Conservation (phyloP, 495 filamentous ascomycete genomes). For the Aspergillus taichungensis region DNA sequence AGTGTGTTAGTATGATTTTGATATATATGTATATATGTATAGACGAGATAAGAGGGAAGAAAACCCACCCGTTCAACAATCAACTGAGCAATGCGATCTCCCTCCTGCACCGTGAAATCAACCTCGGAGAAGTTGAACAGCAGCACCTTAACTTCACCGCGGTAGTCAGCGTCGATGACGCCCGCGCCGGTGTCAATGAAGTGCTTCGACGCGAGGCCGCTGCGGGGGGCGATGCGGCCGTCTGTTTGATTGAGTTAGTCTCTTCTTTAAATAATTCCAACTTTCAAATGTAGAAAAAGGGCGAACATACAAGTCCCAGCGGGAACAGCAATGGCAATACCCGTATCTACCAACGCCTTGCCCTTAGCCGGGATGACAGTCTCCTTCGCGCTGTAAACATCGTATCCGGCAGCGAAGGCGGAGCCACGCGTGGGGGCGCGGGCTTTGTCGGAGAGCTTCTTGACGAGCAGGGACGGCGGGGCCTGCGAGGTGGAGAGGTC, state of each 20-base stretch:
- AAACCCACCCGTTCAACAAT: conserved; percentile 66
- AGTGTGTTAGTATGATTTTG: not conserved
- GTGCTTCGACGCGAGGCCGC: conserved; percentile 84
- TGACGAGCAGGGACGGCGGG: conserved; percentile 63
- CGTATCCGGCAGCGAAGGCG: conserved; percentile 86
- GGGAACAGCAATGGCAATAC: conserved; percentile 80
- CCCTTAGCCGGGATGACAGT: conserved; percentile 72
- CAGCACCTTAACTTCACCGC: conserved; percentile 85
- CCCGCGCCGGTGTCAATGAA: conserved; percentile 92
- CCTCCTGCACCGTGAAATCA: conserved; percentile 75
- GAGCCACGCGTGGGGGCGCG: conserved; percentile 78
- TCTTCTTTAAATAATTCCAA: too few species aligned
- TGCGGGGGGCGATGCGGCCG: conserved; percentile 85
- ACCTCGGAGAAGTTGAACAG: conserved; percentile 83
- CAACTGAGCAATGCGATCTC: conserved; percentile 88
- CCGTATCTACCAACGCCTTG: conserved; percentile 81
- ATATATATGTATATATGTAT: not conserved
- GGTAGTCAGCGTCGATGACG: conserved; percentile 96
- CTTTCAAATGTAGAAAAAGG: not conserved
- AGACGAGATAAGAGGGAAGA: not conserved
- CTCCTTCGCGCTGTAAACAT: conserved; percentile 70
- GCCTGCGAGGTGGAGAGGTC: conserved; percentile 31
- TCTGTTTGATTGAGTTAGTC: conserved; percentile 38
- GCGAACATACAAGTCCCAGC: conserved; percentile 67
- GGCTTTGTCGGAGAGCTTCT: conserved; percentile 69